A percentile compares a stretch with the other conserved stretches of the same genome.
Evolutionary conservation across 225 moss, liverwort and hornwort species (phyloP).

Genomic region (Bryum argenteum): DNA sequence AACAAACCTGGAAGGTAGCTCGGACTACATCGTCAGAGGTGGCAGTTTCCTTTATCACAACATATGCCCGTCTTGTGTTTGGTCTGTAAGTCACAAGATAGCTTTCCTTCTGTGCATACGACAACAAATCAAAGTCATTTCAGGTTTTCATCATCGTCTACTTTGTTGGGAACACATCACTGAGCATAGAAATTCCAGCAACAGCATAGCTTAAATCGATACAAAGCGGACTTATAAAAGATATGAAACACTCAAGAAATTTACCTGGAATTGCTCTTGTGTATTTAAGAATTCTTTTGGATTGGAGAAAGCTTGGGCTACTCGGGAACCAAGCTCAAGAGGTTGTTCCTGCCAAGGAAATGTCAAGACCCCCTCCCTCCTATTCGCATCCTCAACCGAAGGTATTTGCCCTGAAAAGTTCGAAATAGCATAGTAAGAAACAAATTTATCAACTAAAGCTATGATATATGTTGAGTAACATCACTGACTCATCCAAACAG

Average conservation of each 20-base stretch:
- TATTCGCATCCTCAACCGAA: slow-evolving; percentile 82
- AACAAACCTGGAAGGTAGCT: slow-evolving; percentile 77
- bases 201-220: too few relatives aligned
- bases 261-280: slow-evolving; percentile 75
- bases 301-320: slow-evolving; percentile 77
- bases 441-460: neutral
- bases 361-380: slow-evolving; percentile 74
- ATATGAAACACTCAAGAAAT: slow-evolving; percentile 3
- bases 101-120: slow-evolving; percentile 64
- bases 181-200: neutral
- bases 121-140: slow-evolving; percentile 7
- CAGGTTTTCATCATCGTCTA: slow-evolving; percentile 1
- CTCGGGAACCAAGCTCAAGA: slow-evolving; percentile 87
- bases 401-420: slow-evolving; percentile 74
- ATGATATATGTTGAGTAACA: slow-evolving; percentile 1
- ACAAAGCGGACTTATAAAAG: neutral
- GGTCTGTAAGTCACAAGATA: slow-evolving; percentile 85
- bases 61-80: slow-evolving; percentile 75
- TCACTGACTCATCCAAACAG: neutral
- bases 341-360: slow-evolving; percentile 90
- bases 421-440: slow-evolving; percentile 1
- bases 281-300: slow-evolving; percentile 69
- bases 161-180: slow-evolving; percentile 16
- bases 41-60: slow-evolving; percentile 86
- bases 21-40: slow-evolving; percentile 90